Base-by-base conservation (phyloP, 2,329 filamentous ascomycete species). In the Alternaria triticimaculans region DNA sequence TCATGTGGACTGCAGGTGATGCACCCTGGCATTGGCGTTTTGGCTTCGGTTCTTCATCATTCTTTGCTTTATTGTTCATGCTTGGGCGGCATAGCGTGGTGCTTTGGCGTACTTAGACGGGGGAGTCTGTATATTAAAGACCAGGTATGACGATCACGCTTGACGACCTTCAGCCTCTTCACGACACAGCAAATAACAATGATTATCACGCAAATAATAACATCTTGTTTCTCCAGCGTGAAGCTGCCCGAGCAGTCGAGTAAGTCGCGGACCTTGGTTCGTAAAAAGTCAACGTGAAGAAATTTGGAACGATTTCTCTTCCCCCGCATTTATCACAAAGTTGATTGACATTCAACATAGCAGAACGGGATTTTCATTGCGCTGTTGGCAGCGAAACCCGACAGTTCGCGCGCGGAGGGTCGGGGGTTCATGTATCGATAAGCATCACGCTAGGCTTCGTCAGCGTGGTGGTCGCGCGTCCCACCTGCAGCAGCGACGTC, bases 71-170 rank as follows among this genome's bases (percentile, higher is more conserved):
- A 49, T 37, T 60, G 60, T 65, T 64, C 51, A 54, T 66, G 62
- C 44, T 28, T 61, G 59, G 55, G 59, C 30, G 66, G 69, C 66
- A 72, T 70, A 72, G 69, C 69, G 66, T 62, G 49, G 66, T 60
- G 68, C 63, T 65, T 57, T 25, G 69, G 66, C 43, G 63, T 46
- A 56, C 44, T 50, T 26, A 37, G 48, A 54, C 26, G 43, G 26
- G 45, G 26, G 12, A 44, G 53, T 51, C 48, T 60, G 49, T 53
- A 54, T 54, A 33, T 21, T 46, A 15, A 45, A 15, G 45, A 44
- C 41, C 20, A 26, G 44, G 49, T 26, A 60, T 48, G 49, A 55
- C 7, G 58, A 59, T 21, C 18, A 44, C 49, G 25, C 33, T 44
- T 60, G 20, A 54, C 23, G 50, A 46, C 28, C 45, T 48, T 51